Base-by-base conservation (phyloP, 2,329 filamentous ascomycete genomes). In the Trichoderma gracile region DNA sequence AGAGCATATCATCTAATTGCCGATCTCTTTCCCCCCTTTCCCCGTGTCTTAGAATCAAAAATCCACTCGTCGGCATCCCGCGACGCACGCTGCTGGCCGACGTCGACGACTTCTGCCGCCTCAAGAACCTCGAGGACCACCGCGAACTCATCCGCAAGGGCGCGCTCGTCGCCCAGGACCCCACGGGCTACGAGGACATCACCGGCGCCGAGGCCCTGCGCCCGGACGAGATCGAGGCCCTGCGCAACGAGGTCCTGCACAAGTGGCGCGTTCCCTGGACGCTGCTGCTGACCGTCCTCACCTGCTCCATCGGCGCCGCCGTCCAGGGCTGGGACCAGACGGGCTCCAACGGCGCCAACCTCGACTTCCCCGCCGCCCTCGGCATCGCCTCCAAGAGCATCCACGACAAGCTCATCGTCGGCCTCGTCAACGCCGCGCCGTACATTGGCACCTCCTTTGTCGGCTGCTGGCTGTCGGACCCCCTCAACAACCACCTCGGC, bases 161-260 rank as follows among this genome's bases (percentile, higher is more conserved):
- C 40, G 91, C 90, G 3, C 80, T 94, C 12, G 84, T 93, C 19
- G 91, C 91, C 3, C 89, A 91, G 73, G 86, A 89, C 69, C 89
- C 89, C 0, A 78, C 78, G 9, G 80, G 81, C 33, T 90, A 79
- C 73, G 88, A 91, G 64, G 78, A 81, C 40, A 81, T 92, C 46
- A 76, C 74, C 4, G 82, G 84, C 68, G 78, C 84, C 60, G 78
- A 84, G 57, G 83, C 85, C 12, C 81, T 93, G 2, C 77, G 81
- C 62, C 81, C 87, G 17, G 78, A 80, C 0, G 89, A 90, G 71
- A 84, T 87, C 65, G 77, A 81, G 21, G 81, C 80, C 14, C 80
- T 94, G 19, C 79, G 79, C 46, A 79, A 87, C 65, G 89, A 92
- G 74, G 79, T 83, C 40, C 78, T 84, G 27, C 87, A 91, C 80